phyloP scores from a whole-genome alignment of 306 rosid genomes.

The Fragaria nilgerrensis region DNA sequence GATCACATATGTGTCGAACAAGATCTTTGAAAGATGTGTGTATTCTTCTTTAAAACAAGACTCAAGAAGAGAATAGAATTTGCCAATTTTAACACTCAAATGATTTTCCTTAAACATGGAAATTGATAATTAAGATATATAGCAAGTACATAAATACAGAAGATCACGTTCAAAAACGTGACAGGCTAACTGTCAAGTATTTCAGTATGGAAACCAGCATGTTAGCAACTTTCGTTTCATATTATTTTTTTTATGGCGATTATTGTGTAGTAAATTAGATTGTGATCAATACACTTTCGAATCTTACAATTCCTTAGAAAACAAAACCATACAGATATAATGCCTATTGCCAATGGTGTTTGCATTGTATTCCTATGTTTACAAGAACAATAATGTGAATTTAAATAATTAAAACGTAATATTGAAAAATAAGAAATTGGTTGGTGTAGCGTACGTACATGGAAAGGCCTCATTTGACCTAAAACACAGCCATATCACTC shows the following conservation, averaged over 20 bases:
- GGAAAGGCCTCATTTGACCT: slow-evolving; percentile 13
- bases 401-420: neutral
- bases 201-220: neutral
- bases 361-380: neutral
- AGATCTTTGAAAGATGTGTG: too few species aligned
- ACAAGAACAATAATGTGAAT: neutral
- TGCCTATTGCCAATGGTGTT: neutral
- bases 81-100: neutral
- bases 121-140: neutral
- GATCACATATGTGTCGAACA: neutral
- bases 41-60: neutral
- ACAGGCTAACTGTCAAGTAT: neutral
- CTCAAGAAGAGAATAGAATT: too few species aligned
- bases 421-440: neutral
- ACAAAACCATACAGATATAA: neutral
- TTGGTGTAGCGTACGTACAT: slow-evolving; percentile 6
- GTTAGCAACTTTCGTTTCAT: too few species aligned
- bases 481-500: slow-evolving; percentile 4
- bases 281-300: neutral
- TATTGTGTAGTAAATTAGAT: neutral
- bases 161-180: neutral
- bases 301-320: neutral
- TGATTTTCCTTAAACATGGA: neutral
- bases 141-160: neutral
- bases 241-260: too few species aligned